Evolutionary conservation across 176 grass and related monocot genomes (phyloP).

Genomic region (Musa acuminata): DNA sequence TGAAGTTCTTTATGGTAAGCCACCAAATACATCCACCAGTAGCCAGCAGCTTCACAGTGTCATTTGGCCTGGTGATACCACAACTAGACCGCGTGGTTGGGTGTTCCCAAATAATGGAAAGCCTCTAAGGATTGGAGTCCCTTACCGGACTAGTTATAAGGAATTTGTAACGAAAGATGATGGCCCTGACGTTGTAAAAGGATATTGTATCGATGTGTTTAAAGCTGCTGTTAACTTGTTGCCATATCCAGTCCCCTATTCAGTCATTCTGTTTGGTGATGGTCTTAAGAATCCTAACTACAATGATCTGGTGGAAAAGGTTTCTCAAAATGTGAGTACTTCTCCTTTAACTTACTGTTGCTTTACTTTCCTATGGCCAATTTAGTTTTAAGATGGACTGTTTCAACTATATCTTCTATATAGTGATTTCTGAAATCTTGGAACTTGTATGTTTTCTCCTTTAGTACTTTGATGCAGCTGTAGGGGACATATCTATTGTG

Average conservation of each 20-base stretch:
- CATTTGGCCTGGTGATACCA: constrained; percentile 20
- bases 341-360: neutral
- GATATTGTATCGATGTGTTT: constrained; percentile 19
- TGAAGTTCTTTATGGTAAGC: constrained; percentile 14
- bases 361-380: neutral
- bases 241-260: constrained; percentile 19
- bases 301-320: constrained; percentile 12
- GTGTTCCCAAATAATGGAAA: constrained; percentile 23
- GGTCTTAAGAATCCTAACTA: constrained; percentile 11
- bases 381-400: neutral
- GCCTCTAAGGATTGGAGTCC: constrained; percentile 8
- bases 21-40: constrained; percentile 8
- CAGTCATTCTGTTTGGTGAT: constrained; percentile 9
- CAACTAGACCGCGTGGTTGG: constrained; percentile 10
- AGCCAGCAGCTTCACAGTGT: constrained; percentile 10
- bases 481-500: constrained; percentile 18
- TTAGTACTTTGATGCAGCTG: constrained; percentile 19
- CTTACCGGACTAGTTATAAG: constrained; percentile 4
- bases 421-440: neutral
- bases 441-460: neutral
- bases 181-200: constrained; percentile 5
- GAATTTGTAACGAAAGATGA: constrained; percentile 6
- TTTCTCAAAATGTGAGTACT: constrained; percentile 3
- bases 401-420: neutral
- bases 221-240: constrained; percentile 13